Evolutionary conservation across 192 early-diverging fungal species (phyloP), one percentile per base, ranked within the genome.

Genomic region (Funneliformis geosporum): DNA sequence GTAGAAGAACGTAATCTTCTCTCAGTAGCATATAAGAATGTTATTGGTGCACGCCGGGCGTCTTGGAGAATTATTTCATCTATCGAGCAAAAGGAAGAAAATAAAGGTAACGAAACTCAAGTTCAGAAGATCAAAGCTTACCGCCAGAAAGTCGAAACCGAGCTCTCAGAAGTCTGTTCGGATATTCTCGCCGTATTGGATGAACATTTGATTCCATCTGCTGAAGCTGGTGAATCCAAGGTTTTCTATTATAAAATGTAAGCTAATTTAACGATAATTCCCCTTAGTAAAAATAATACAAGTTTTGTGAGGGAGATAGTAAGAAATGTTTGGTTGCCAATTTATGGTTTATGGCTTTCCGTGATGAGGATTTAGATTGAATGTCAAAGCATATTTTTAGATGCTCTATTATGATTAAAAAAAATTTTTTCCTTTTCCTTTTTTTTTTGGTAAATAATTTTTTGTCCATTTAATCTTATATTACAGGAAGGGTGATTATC

Each of bases 161-260:
- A 99, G 89, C 94, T 99, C 79, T 84, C 91, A 79, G 92, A 94
- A 75, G 95, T 97, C 64, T 99, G 97, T 86, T 87, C 90, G 38
- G 97, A 99, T 85, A 96, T 99, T 75, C 92, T 99, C 70, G 79
- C 83, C 16, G 93, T 97, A 60, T 89, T 99, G 67, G 91, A 94
- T 82, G 89, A 94, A 46, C 88, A 96, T 87, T 86, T 99, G 76
- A 96, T 99, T 79, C 94, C 94, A 76, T 84, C 89, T 84, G 95
- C 94, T 59, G 92, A 92, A 82, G 93, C 94, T 83, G 92, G 94
- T 85, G 97, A 99, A 89, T 94, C 96, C 75, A 95, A 94, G 86
- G 96, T 99, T 81, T 99, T 99, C 87, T 99, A 98, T 89, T 96
- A 94, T 92, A 98, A 98, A 90, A 98, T 99, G 97, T 88, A 81